A percentile compares a stretch with the other conserved stretches of the same genome.
Evolutionary conservation across 805 yeast genomes (phyloP).

Genomic region (Isabelozyma gotoi): DNA sequence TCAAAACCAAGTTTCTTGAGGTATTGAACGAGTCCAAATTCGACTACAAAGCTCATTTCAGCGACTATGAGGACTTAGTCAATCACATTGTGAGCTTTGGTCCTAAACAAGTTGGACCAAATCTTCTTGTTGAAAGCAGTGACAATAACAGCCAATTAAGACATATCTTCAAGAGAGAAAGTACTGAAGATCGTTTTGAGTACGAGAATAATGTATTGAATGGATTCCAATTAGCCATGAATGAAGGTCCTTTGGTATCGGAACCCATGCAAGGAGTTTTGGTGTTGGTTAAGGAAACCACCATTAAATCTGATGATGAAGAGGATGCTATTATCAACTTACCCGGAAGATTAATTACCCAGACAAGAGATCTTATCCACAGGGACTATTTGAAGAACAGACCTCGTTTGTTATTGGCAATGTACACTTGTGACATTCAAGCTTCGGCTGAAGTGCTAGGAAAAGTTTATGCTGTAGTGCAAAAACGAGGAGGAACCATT

Average conservation of each 20-base stretch:
- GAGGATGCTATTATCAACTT: constrained; percentile 43
- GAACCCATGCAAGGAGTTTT: constrained; percentile 87
- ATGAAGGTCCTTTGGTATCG: constrained; percentile 83
- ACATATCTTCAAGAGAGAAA: constrained; percentile 20
- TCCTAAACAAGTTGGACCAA: constrained; percentile 74
- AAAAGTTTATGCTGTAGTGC: constrained; percentile 91
- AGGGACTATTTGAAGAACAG: constrained; percentile 74
- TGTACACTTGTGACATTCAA: constrained; percentile 92
- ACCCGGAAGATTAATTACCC: constrained; percentile 72
- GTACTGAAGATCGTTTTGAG: constrained; percentile 21
- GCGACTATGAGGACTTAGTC: constrained; percentile 17
- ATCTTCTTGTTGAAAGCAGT: constrained; percentile 61
- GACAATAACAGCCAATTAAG: constrained; percentile 24
- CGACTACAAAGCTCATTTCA: constrained; percentile 17
- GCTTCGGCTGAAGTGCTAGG: constrained; percentile 94
- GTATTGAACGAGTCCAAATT: constrained; percentile 1
- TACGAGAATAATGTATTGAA: constrained; percentile 65
- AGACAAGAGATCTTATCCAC: constrained; percentile 72
- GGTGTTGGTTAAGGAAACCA: constrained; percentile 34
- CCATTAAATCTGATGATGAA: constrained; percentile 19
- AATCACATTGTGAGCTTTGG: constrained; percentile 63
- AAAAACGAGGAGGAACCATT: constrained; percentile 81
- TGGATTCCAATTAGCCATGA: constrained; percentile 81
- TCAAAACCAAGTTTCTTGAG: constrained; percentile 11
- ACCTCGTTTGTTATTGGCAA: constrained; percentile 88